Base-by-base conservation (phyloP, 2,329 filamentous ascomycete genomes). In the Orbilia brochopaga region DNA sequence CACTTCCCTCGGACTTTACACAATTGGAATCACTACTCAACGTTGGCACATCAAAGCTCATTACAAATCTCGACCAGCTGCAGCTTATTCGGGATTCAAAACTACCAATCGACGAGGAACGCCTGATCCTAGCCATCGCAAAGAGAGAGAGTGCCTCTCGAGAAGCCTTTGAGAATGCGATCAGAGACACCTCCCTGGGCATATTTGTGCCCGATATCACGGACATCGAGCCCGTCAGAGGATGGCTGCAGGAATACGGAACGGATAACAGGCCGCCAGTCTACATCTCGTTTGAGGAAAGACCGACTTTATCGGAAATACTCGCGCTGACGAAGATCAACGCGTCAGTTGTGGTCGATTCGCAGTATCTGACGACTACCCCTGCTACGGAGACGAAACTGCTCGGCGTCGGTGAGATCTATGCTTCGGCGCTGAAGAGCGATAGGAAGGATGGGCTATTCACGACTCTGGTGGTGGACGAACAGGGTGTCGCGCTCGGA, bases 391-490 rank as follows among this genome's bases (percentile, higher is more conserved):
- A 88, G 24, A 76, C 55, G 79, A 81, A 83, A 48, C 78, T 84
- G 56, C 81, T 97, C 24, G 87, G 87, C 40, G 85, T 90, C 4
- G 84, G 87, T 11, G 87, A 86, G 76, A 81, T 97, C 30, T 83
- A 97, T 73, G 85, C 91, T 56, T 84, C 86, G 1, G 87, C 88
- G 74, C 92, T 92, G 80, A 88, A 85, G 74, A 91, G 90, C 42
- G 94, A 99, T 79, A 85, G 92, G 74, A 80, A 86, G 2, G 95
- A 97, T 78, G 89, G 90, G 7, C 84, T 99, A 7, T 87, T 96
- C 75, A 89, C 94, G 1, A 99, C 94, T 0, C 85, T 96, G 2
- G 94, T 99, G 6, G 92, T 90, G 0, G 91, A 99, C 78, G 91
- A 96, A 82, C 83, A 89, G 54, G 92, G 92, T 0, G 83, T 90